A percentile compares a stretch with the other conserved stretches of the same genome.
phyloP scores from a whole-genome alignment of 805 yeast species.

The Saturnispora halmiae region DNA sequence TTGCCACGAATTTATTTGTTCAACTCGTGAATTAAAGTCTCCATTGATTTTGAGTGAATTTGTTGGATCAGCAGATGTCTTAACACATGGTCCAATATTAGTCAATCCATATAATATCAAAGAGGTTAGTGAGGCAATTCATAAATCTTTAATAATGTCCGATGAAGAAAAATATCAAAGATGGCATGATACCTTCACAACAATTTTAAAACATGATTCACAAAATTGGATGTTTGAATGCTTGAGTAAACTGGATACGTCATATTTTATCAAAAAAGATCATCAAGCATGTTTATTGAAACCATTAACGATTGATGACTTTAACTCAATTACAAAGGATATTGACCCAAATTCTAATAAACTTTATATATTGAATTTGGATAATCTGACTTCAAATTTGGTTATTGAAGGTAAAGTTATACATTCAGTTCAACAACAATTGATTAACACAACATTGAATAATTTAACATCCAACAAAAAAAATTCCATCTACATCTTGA shows the following conservation, averaged over 20 bases:
- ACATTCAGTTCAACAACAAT: slow-evolving; percentile 50
- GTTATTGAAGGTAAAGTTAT: slow-evolving; percentile 30
- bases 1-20: slow-evolving; percentile 85
- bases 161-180: slow-evolving; percentile 46
- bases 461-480: slow-evolving; percentile 49
- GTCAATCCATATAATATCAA: slow-evolving; percentile 88
- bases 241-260: slow-evolving; percentile 40
- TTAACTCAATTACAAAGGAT: slow-evolving; percentile 27
- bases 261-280: slow-evolving; percentile 35
- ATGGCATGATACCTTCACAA: slow-evolving; percentile 54
- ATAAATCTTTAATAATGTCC: slow-evolving; percentile 56
- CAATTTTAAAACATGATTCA: slow-evolving; percentile 60
- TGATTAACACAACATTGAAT: slow-evolving; percentile 46
- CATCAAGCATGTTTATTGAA: slow-evolving; percentile 19
- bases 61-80: slow-evolving; percentile 83
- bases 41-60: slow-evolving; percentile 87
- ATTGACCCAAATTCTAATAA: slow-evolving; percentile 27
- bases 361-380: slow-evolving; percentile 45
- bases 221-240: slow-evolving; percentile 62
- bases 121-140: slow-evolving; percentile 55
- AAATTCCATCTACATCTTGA: slow-evolving; percentile 65
- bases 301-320: slow-evolving; percentile 27
- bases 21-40: slow-evolving; percentile 60
- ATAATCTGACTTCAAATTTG: slow-evolving; percentile 32
- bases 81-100: slow-evolving; percentile 59